Evolutionary conservation across 2,329 filamentous ascomycete species (phyloP), one percentile per base, ranked within the genome.

Genomic region (Monascus ruber): DNA sequence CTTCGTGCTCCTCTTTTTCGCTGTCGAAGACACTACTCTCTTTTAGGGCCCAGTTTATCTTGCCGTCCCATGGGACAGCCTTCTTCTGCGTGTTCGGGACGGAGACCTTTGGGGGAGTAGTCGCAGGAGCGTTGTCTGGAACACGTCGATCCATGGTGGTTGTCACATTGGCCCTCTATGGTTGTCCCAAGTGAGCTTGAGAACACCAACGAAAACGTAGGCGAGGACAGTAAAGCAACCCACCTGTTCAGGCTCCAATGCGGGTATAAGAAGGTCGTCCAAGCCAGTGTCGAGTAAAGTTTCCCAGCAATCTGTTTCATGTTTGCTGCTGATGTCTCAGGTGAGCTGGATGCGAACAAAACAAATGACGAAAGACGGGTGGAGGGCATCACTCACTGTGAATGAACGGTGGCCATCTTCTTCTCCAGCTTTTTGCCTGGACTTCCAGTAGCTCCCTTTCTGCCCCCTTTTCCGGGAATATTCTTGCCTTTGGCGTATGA

Each of bases 21-120:
- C 47, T 34, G 4, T 50, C 43, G 26, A 55, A 55, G 31, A 55
- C 35, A 34, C 44, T 50, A n/a, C 42, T 36, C 7, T 45, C 47
- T 24, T 42, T 41, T 26, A 53, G 35, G 1, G 48, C 42, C 52
- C 52, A 54, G 17, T 32, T 10, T 24, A 54, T 40, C 7, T 40
- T 46, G 8, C 51, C 51, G 40, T 52, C 43, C 51, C 51, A 54
- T 8, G 45, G 42, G 26, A 45, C 35, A 7, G 34, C 10, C 31
- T 36, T 28, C 17, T 36, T 36, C 26, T 24, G 11, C 11, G 32
- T 11, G 24, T 6, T 3, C 11, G 24, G 24, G 34, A 5, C 6
- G 34, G 34, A 35, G n/a, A 10, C 11, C 29, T 31, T 31, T 11
- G 29, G 11, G 29, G 8, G 8, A 8, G 3, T 31, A 8, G 29